Conservation (phyloP, 148 eudicot species). For the Linanthus parryae region DNA sequence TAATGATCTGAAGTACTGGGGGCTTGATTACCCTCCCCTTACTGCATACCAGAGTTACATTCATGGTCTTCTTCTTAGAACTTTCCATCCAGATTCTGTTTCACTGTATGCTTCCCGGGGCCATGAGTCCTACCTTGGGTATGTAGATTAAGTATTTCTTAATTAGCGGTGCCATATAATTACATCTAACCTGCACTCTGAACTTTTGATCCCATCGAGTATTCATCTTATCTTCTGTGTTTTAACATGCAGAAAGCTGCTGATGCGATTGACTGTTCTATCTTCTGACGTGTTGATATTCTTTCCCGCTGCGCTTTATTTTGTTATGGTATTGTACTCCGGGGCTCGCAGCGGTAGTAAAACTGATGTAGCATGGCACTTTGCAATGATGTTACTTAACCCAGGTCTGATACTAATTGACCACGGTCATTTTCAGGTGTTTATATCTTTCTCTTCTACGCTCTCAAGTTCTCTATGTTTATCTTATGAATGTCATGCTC, state of each 20-base stretch:
- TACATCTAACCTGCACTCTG: no score
- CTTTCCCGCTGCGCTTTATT: constrained; percentile 76
- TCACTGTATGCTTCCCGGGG: constrained; percentile 71
- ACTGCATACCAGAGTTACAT: constrained; percentile 93
- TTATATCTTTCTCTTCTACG: not conserved
- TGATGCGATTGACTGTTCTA: constrained; percentile 94
- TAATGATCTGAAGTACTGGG: constrained; percentile 86
- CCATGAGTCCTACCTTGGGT: constrained; percentile 89
- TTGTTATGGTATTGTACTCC: constrained; percentile 35
- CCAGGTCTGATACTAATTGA: constrained; percentile 82
- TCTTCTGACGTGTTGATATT: constrained; percentile 67
- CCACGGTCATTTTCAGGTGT: constrained; percentile 98
- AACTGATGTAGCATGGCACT: constrained; percentile 62
- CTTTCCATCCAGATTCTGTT: constrained; percentile 67
- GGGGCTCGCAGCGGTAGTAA: constrained; percentile 22
- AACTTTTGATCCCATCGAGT: no score
- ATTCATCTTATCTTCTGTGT: not conserved
- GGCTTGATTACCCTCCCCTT: constrained; percentile 96
- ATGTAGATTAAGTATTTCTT: constrained; percentile 22
- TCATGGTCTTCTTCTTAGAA: constrained; percentile 63
- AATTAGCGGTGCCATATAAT: no score
- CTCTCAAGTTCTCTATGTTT: not conserved
- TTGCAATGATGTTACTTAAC: constrained; percentile 60
- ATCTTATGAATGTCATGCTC: not conserved
- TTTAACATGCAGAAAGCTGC: constrained; percentile 66